Evolutionary conservation across 1,139 yeast species (phyloP).

Genomic region (Arxiozyma telluris): DNA sequence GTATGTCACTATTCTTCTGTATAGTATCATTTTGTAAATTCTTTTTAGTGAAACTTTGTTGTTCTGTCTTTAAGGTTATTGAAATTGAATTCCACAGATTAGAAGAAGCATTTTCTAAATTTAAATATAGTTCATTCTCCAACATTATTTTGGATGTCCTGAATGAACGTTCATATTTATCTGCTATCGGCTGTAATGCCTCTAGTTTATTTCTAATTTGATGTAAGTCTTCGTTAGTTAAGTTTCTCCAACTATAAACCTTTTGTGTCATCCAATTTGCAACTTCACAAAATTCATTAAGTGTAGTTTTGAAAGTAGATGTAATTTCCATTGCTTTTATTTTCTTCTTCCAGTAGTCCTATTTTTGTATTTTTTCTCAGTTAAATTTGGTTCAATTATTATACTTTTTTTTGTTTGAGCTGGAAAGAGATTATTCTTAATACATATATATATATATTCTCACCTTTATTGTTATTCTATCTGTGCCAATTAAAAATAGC

Average conservation of each 20-base stretch:
- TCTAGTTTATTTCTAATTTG: conserved; percentile 13
- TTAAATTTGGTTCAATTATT: too few species aligned
- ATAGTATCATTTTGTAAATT: background rate
- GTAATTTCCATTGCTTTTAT: conserved; percentile 2
- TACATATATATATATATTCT: background rate
- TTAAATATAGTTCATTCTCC: conserved; percentile 11
- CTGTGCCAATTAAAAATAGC: background rate
- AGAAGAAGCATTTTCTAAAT: conserved; percentile 19
- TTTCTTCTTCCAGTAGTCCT: background rate
- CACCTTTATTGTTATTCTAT: background rate
- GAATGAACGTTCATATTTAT: conserved; percentile 19
- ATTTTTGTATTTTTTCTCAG: background rate
- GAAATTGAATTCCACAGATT: conserved; percentile 21
- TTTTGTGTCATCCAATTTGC: conserved; percentile 19
- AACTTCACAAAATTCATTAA: conserved; percentile 9
- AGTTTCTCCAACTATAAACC: conserved; percentile 6
- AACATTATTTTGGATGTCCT: conserved; percentile 11
- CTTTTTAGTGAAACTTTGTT: background rate
- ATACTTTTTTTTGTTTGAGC: too few species aligned
- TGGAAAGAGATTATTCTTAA: background rate
- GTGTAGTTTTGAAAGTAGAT: conserved; percentile 2
- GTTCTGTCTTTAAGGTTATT: conserved; percentile 12
- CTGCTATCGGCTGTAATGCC: conserved; percentile 17
- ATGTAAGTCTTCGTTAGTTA: conserved; percentile 4
- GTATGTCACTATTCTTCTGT: background rate